Evolutionary conservation across 2,329 filamentous ascomycete species (phyloP), one percentile per base, ranked within the genome.

Genomic region (Sphaerostilbella broomeana): DNA sequence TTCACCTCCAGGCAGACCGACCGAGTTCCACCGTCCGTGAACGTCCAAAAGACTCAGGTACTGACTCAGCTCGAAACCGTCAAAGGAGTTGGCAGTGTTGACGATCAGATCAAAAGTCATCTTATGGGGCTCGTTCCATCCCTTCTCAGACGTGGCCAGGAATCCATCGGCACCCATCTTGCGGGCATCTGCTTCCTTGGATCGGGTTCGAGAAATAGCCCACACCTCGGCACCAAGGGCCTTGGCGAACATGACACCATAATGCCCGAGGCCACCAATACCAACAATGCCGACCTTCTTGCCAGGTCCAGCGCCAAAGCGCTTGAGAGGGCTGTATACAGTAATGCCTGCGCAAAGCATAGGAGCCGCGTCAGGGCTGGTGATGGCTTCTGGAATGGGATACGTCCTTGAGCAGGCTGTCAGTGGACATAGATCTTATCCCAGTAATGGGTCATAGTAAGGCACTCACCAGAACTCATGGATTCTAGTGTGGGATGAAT

Each of bases 301-400:
- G 46, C 86, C 86, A 1, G 83, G 83, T 0, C 84, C 84, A 44
- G 75, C 73, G 16, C 84, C 84, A 54, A 88, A 80, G 34, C 86
- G 75, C 47, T 85, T 80, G 11, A 94, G 71, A 1, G 87, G 86
- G 44, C 77, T 83, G 67, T 80, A 94, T 43, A 79, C 79, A 4
- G 87, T 94, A 49, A 94, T 71, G 47, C 87, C 87, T 27, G 85
- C 87, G 62, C 87, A 94, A 50, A 92, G 73, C 83, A 89, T 87
- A 8, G 84, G 84, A 2, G 85, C 86, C 1, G 81, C 84, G 35
- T 80, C 63, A 40, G 65, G 61, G 49, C 70, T 75, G 8, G 68
- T 53, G 31, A 94, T 72, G 37, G 70, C 76, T 21, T 88, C 84
- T 24, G 86, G 87, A 47, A 94, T 89, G 54, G 83, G 82, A 56